These are phyloP conservation scores for Gloeostereum incarnatum DNA, from an alignment of 768 basidiomycete species.

Conservation along the genomic window DNA sequence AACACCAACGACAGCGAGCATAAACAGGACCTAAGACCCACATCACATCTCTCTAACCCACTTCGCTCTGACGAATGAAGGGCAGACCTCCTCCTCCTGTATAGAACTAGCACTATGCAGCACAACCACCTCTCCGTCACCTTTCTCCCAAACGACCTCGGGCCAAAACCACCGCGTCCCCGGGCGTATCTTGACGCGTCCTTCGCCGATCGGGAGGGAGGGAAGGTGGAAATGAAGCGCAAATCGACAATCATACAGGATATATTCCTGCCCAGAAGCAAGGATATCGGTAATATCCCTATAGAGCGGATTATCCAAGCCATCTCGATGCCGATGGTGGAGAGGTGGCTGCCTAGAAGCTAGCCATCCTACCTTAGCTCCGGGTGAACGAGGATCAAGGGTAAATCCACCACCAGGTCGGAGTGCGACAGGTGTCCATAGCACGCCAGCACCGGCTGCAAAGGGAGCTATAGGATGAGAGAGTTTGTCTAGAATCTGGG, in stretches of 20 bases:
- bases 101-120: too few species aligned
- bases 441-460: conserved; percentile 50
- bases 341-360: conserved; percentile 49
- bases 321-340: conserved; percentile 15
- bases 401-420: conserved; percentile 14
- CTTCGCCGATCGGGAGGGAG: conserved; percentile 44
- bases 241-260: conserved; percentile 11
- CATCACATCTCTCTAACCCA: too few species aligned
- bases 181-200: conserved; percentile 30
- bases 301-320: conserved; percentile 17
- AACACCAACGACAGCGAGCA: too few species aligned
- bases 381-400: conserved; percentile 6
- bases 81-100: not conserved
- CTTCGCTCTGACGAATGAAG: not conserved
- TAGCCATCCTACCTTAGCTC: conserved; percentile 43
- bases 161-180: conserved; percentile 40
- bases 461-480: conserved; percentile 33
- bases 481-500: conserved; percentile 36
- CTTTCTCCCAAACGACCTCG: conserved; percentile 23
- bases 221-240: conserved; percentile 57
- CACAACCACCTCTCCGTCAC: conserved; percentile 3
- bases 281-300: conserved; percentile 31
- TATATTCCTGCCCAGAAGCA: conserved; percentile 6
- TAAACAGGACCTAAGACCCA: too few species aligned
- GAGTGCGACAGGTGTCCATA: conserved; percentile 49